Conservation (phyloP, 257 asterid genomes). For the Lycium ferocissimum region DNA sequence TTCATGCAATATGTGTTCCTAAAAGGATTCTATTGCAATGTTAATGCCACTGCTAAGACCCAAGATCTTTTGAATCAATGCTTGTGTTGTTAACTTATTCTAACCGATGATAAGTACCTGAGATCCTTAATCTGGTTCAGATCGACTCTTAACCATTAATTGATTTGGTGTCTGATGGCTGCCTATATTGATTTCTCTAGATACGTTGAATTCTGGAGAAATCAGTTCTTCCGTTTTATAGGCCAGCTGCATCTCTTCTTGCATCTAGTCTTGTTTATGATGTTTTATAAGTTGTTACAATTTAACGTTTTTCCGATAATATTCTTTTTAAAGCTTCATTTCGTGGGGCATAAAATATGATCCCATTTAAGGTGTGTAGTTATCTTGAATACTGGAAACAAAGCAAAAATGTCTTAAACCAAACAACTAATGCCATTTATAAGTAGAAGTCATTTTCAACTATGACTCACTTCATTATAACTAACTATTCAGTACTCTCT, state of each 20-base stretch:
- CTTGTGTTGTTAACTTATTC: background rate
- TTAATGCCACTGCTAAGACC: slow-evolving; percentile 5
- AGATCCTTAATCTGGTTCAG: slow-evolving; percentile 14
- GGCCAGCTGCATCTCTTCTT: slow-evolving; percentile 7
- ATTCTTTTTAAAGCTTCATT: background rate
- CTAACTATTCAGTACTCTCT: background rate
- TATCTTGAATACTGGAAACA: background rate
- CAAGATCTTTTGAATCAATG: slow-evolving; percentile 1
- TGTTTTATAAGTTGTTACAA: slow-evolving; percentile 1
- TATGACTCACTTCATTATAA: slow-evolving; percentile 5
- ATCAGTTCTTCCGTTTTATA: slow-evolving; percentile 1
- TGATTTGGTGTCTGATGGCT: slow-evolving; percentile 18
- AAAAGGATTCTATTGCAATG: slow-evolving; percentile 17
- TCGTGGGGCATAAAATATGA: slow-evolving; percentile 13
- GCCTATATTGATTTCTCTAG: background rate
- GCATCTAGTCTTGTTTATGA: slow-evolving; percentile 2
- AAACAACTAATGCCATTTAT: slow-evolving; percentile 14
- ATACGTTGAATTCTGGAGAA: slow-evolving; percentile 12
- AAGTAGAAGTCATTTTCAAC: background rate
- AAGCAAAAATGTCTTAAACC: background rate
- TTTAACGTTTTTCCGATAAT: background rate
- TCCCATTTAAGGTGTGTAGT: slow-evolving; percentile 23
- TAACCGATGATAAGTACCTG: slow-evolving; percentile 8
- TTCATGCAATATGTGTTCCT: slow-evolving; percentile 6
- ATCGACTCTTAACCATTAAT: background rate